phyloP scores from a whole-genome alignment of 2,329 filamentous ascomycete species.

The Ceratocystis papillata region DNA sequence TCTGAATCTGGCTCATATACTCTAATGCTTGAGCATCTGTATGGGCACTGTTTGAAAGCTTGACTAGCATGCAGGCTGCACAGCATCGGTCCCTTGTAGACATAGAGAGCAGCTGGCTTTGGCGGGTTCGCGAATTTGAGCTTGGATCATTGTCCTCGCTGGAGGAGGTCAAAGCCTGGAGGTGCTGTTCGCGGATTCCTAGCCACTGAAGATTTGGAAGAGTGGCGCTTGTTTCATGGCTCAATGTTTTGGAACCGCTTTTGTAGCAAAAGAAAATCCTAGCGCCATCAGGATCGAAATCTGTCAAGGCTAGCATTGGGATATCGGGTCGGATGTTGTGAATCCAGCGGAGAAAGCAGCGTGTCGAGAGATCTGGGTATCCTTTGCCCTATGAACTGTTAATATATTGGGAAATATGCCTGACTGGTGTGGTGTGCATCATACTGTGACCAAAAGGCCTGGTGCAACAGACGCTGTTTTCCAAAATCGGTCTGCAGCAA shows the following conservation, averaged over 20 bases:
- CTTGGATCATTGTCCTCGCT: background rate
- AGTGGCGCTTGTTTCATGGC: slow-evolving; percentile 46
- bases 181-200: slow-evolving; percentile 43
- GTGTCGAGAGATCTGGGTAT: slow-evolving; percentile 64
- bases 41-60: slow-evolving; percentile 29
- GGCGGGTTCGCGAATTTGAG: slow-evolving; percentile 10
- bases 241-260: slow-evolving; percentile 51
- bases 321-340: slow-evolving; percentile 39
- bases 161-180: slow-evolving; percentile 26
- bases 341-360: slow-evolving; percentile 50
- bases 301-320: slow-evolving; percentile 54
- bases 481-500: slow-evolving; percentile 50
- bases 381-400: slow-evolving; percentile 55
- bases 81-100: slow-evolving; percentile 47
- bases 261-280: slow-evolving; percentile 65
- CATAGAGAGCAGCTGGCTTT: slow-evolving; percentile 33
- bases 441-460: slow-evolving; percentile 60
- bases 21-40: slow-evolving; percentile 30
- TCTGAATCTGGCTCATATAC: slow-evolving; percentile 50
- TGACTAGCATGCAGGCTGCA: slow-evolving; percentile 44
- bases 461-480: slow-evolving; percentile 37
- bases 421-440: slow-evolving; percentile 20
- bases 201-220: slow-evolving; percentile 52
- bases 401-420: background rate
- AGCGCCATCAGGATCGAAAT: slow-evolving; percentile 68